Conservation (phyloP, 2,329 filamentous ascomycete species). For the Fusarium guadeloupense region DNA sequence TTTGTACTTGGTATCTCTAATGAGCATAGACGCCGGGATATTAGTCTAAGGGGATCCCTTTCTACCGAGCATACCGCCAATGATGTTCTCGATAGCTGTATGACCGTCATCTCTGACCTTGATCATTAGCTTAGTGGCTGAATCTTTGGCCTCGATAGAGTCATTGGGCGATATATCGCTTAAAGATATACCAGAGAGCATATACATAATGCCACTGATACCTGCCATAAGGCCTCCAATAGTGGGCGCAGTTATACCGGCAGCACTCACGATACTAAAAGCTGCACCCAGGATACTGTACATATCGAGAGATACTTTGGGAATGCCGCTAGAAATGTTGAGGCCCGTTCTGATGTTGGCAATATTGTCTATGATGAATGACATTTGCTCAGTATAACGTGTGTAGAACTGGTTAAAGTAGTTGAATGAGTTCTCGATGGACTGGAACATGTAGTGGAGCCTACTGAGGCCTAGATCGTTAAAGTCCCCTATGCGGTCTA, state of each 20-base stretch:
- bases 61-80: not conserved
- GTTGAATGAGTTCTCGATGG: not conserved
- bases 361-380: not conserved
- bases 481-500: not conserved
- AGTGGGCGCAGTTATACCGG: not conserved
- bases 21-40: not conserved
- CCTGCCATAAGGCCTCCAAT: not conserved
- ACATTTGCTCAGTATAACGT: not conserved
- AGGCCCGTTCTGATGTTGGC: not conserved
- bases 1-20: not conserved
- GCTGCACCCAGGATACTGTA: not conserved
- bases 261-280: constrained; percentile 3
- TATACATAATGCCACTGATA: not conserved
- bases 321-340: not conserved
- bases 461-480: not conserved
- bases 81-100: not conserved
- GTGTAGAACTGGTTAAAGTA: not conserved
- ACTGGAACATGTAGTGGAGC: constrained; percentile 4
- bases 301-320: not conserved
- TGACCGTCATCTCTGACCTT: not conserved
- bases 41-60: not conserved
- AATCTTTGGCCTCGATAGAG: not conserved
- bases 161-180: not conserved
- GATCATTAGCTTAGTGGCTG: too few relatives aligned
- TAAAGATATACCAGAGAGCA: not conserved